Conservation (phyloP, 1,284 basidiomycete genomes). For the Apiotrichum gracile region DNA sequence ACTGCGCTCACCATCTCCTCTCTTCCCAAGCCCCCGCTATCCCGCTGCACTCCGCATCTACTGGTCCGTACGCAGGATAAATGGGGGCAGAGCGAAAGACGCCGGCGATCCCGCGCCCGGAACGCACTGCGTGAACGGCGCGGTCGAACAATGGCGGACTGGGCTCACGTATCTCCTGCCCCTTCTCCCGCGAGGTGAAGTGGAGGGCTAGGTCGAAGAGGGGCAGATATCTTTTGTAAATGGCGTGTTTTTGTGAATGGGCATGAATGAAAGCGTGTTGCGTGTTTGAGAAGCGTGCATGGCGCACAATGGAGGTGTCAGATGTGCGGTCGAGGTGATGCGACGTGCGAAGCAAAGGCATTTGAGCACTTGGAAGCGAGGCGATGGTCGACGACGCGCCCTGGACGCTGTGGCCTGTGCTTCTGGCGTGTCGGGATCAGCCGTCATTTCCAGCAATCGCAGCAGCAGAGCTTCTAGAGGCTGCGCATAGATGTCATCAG, state of each 20-base stretch:
- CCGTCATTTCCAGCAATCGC: too few relatives aligned
- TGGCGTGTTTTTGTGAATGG: background rate
- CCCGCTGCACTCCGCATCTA: slow-evolving; percentile 1
- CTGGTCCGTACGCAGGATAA: slow-evolving; percentile 4
- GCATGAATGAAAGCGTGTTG: too few relatives aligned
- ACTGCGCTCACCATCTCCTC: background rate
- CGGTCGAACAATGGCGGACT: slow-evolving; percentile 6
- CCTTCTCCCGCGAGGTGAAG: slow-evolving; percentile 21
- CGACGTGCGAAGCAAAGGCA: too few relatives aligned
- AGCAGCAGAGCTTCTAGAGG: too few relatives aligned
- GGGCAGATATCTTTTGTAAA: slow-evolving; percentile 27
- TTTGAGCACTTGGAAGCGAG: too few relatives aligned
- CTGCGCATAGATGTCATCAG: too few relatives aligned
- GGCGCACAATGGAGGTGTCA: too few relatives aligned
- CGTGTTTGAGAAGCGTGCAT: too few relatives aligned
- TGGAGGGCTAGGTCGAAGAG: slow-evolving; percentile 46
- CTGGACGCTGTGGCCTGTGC: too few relatives aligned
- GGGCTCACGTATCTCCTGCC: slow-evolving; percentile 47
- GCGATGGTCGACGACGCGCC: too few relatives aligned
- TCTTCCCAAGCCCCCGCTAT: slow-evolving; percentile 7
- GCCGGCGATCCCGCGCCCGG: slow-evolving; percentile 1
- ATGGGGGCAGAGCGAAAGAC: slow-evolving; percentile 11
- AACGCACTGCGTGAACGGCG: slow-evolving; percentile 1
- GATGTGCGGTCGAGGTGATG: too few relatives aligned
- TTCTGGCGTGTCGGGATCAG: too few relatives aligned